Percentiles rank a stretch among this genome's conserved stretches.
These are phyloP conservation scores for Boletus rubescentipes DNA, from an alignment of 768 basidiomycete species.

Conservation along the genomic window DNA sequence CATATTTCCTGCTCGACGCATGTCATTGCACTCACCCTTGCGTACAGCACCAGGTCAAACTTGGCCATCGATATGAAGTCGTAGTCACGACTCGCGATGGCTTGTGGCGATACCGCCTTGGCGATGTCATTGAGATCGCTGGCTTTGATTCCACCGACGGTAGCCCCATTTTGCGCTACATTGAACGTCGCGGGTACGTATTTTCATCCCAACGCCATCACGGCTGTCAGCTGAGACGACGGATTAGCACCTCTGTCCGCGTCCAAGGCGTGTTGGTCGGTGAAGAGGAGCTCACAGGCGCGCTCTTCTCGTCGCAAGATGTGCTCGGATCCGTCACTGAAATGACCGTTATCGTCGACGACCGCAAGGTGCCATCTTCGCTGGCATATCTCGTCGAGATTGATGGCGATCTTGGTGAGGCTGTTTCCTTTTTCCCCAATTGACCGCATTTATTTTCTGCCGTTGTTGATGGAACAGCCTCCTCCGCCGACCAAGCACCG, in stretches of 20 bases:
- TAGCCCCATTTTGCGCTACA: slow-evolving; percentile 17
- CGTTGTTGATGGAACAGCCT: not conserved
- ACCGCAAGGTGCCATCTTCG: not conserved
- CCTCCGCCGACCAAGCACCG: slow-evolving; percentile 1
- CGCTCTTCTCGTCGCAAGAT: slow-evolving; percentile 15
- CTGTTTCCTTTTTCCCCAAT: not conserved
- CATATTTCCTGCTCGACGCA: not conserved
- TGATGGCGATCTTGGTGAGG: slow-evolving; percentile 8
- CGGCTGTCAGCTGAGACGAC: not conserved
- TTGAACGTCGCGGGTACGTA: slow-evolving; percentile 20
- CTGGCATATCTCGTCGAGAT: slow-evolving; percentile 14
- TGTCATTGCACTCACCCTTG: not conserved
- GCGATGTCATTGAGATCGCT: slow-evolving; percentile 18
- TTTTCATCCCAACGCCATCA: not conserved
- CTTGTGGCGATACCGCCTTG: slow-evolving; percentile 26
- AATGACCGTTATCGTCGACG: slow-evolving; percentile 20
- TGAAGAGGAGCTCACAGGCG: slow-evolving; percentile 14
- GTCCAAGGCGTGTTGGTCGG: not conserved
- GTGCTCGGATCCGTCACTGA: slow-evolving; percentile 11
- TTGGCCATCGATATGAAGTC: slow-evolving; percentile 18
- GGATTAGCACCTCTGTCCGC: slow-evolving; percentile 6
- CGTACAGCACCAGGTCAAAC: slow-evolving; percentile 15
- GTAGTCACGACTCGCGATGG: slow-evolving; percentile 21
- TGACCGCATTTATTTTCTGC: not conserved
- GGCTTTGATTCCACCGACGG: slow-evolving; percentile 22